Conservation (phyloP, 2,329 filamentous ascomycete genomes). For the Fusarium haematococcum region DNA sequence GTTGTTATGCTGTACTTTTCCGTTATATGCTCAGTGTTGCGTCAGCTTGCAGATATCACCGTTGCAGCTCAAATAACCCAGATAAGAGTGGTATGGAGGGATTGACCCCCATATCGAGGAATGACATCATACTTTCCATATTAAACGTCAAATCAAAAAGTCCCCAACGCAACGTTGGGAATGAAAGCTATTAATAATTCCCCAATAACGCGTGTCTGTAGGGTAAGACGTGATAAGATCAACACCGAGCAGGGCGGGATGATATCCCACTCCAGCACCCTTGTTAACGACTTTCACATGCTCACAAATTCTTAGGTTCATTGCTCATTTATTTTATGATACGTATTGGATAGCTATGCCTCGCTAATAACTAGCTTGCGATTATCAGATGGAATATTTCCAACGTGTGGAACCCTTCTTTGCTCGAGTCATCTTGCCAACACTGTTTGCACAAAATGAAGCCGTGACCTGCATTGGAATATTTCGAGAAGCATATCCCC, state of each 20-base stretch:
- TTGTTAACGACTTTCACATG: not conserved
- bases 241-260: not conserved
- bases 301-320: not conserved
- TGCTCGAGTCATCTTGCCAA: not conserved
- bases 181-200: not conserved
- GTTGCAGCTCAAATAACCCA: not conserved
- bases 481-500: not conserved
- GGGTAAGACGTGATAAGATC: not conserved
- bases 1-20: not conserved
- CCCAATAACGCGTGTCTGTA: not conserved
- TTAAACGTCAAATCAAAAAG: not conserved
- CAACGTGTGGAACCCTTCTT: not conserved
- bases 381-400: too few relatives aligned
- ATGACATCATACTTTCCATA: not conserved
- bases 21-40: not conserved
- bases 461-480: accelerated
- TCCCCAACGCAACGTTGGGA: not conserved
- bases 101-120: not conserved
- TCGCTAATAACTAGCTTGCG: not conserved
- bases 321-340: not conserved
- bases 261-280: not conserved
- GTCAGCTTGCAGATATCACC: not conserved
- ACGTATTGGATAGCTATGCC: not conserved
- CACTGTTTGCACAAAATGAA: not conserved
- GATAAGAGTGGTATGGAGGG: not conserved